Conservation (phyloP, 1,284 basidiomycete genomes). For the Austroboletus niveus region DNA sequence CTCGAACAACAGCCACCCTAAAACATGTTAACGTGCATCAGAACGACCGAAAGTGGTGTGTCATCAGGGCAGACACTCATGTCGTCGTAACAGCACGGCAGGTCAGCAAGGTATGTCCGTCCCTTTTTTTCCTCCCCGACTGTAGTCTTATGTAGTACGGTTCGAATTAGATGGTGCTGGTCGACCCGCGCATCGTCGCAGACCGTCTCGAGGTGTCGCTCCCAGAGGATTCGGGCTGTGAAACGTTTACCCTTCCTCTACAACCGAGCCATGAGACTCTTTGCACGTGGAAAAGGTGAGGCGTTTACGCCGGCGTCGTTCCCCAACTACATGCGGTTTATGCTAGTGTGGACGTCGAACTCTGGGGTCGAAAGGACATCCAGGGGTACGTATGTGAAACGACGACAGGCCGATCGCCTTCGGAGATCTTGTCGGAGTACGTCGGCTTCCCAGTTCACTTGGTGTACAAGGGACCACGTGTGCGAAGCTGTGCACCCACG, state of each 20-base stretch:
- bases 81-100: conserved; percentile 65
- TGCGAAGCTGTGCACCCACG: conserved; percentile 52
- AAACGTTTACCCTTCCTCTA: conserved; percentile 57
- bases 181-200: conserved; percentile 51
- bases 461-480: conserved; percentile 61
- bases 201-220: conserved; percentile 56
- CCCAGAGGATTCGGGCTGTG: conserved; percentile 53
- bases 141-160: conserved; percentile 1
- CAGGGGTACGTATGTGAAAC: conserved; percentile 66
- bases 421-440: conserved; percentile 56
- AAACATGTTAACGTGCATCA: conserved; percentile 25
- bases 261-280: conserved; percentile 49
- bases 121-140: neutral
- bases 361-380: conserved; percentile 48
- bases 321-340: neutral
- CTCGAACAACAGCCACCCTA: neutral
- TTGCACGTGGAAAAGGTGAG: conserved; percentile 55
- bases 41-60: conserved; percentile 70
- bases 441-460: conserved; percentile 59
- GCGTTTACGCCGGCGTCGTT: neutral
- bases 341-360: conserved; percentile 49
- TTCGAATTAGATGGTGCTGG: conserved; percentile 59
- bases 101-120: conserved; percentile 48
- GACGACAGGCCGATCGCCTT: conserved; percentile 38
- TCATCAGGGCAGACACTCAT: conserved; percentile 55